Evolutionary conservation across 106 monocot genomes (phyloP).

Genomic region (Dendrobium catenatum): DNA sequence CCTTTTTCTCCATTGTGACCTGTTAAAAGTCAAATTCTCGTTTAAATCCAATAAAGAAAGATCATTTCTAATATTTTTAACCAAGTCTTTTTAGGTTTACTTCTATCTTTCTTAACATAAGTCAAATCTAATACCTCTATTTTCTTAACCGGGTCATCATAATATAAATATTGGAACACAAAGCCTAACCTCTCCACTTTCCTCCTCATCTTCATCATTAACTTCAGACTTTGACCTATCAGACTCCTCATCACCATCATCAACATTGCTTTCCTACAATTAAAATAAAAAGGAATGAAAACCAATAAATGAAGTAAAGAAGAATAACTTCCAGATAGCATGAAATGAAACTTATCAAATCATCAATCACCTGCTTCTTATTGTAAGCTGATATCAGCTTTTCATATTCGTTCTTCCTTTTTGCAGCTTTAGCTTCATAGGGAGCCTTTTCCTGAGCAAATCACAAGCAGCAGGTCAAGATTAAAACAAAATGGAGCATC

Average conservation of each 20-base stretch:
- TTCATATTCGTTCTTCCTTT: slow-evolving; percentile 31
- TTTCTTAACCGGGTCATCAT: no score
- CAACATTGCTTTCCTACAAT: slow-evolving; percentile 12
- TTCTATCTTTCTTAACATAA: no score
- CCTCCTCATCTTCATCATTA: slow-evolving; percentile 34
- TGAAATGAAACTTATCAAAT: neutral
- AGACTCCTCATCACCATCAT: slow-evolving; percentile 28
- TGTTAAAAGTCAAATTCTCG: no score
- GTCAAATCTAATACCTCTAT: no score
- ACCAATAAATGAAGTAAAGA: neutral
- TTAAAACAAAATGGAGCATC: neutral
- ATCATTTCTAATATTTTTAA: no score
- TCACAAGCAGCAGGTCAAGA: neutral
- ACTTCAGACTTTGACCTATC: slow-evolving; percentile 38
- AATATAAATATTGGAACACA: neutral
- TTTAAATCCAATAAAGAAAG: no score
- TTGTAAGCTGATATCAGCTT: slow-evolving; percentile 31
- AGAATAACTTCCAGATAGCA: neutral
- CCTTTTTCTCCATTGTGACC: no score
- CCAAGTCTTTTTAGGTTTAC: no score
- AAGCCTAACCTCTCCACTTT: slow-evolving; percentile 17
- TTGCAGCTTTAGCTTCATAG: slow-evolving; percentile 30
- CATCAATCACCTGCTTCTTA: slow-evolving; percentile 20
- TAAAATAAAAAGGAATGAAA: neutral
- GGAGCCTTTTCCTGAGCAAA: slow-evolving; percentile 28